Evolutionary conservation across 352 stramenopile genomes (phyloP), one percentile per base, ranked within the genome.

Genomic region (Chrysophaeum taylorii): DNA sequence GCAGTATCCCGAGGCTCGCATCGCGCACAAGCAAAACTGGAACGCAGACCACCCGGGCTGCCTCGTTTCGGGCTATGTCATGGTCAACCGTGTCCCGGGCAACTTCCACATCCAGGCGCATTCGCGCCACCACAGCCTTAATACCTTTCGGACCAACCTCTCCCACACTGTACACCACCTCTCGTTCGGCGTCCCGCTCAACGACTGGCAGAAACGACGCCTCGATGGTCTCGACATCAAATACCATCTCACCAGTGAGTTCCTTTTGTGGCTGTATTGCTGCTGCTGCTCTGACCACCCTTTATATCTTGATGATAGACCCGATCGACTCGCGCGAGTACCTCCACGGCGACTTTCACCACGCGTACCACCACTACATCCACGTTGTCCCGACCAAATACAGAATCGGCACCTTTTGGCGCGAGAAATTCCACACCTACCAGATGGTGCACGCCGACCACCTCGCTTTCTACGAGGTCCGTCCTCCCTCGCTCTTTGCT

Each of bases 291-390:
- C n/a, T n/a, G n/a, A n/a, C n/a, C n/a, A n/a, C n/a, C n/a, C n/a
- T n/a, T n/a, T n/a, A n/a, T n/a, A n/a, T n/a, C n/a, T n/a, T n/a
- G n/a, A n/a, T n/a, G 9, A 67, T 38, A 23, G 60, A 93, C 72
- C 80, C 87, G 18, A 76, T 95, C 50, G 85, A 92, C 67, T 85
- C 87, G 66, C 79, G 90, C 68, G 74, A 85, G 12, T 96, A 92
- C 69, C 89, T 84, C 61, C 85, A 82, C 64, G 87, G 86, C 72
- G 80, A 86, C 75, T 84, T 91, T 73, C 92, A 94, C 77, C 84
- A 93, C 77, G 94, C 88, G 73, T 93, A 92, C 69, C 89, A 96
- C 79, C 90, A 96, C 80, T 95, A 96, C 83, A 90, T 96, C 76
- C 95, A 96, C 78, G 88, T 96, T 43, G 85, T 92, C 75, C 91